Conservation (phyloP, 192 early-diverging fungal genomes). For the Coemansia sp. region DNA sequence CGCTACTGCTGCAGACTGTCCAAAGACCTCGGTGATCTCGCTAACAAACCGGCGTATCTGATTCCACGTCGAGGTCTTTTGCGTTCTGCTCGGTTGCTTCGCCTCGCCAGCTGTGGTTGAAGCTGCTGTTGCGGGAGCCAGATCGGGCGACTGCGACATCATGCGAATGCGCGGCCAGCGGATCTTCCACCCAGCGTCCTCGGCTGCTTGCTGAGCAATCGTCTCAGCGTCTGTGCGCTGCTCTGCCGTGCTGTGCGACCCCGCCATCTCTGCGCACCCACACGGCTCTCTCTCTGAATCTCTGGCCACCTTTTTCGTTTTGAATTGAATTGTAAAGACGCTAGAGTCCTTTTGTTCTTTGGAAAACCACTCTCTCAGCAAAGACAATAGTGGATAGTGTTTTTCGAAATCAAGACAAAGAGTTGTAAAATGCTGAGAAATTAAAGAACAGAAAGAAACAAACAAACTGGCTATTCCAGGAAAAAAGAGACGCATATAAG, state of each 20-base stretch:
- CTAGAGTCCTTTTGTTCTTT: neutral
- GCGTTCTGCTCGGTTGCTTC: neutral
- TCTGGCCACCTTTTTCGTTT: neutral
- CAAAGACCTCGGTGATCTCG: constrained; percentile 51
- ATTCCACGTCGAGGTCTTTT: constrained; percentile 18
- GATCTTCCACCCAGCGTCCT: constrained; percentile 44
- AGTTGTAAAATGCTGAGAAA: neutral
- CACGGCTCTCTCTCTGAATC: neutral
- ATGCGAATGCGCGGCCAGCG: constrained; percentile 48
- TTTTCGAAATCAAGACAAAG: neutral
- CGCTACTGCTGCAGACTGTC: constrained; percentile 1
- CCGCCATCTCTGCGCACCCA: constrained; percentile 1
- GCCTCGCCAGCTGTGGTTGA: neutral
- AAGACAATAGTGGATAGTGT: neutral
- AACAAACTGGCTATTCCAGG: neutral
- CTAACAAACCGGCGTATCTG: constrained; percentile 28
- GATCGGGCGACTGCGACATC: constrained; percentile 53
- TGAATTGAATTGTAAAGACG: neutral
- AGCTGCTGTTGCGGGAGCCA: constrained; percentile 7
- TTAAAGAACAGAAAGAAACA: constrained; percentile 1
- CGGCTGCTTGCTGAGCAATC: constrained; percentile 37
- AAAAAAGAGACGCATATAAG: neutral
- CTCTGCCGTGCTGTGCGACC: neutral
- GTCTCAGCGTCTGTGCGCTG: constrained; percentile 27
- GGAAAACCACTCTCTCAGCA: neutral